Evolutionary conservation across 2,329 filamentous ascomycete species (phyloP), one percentile per base, ranked within the genome.

Genomic region (Fusarium nelsonii): DNA sequence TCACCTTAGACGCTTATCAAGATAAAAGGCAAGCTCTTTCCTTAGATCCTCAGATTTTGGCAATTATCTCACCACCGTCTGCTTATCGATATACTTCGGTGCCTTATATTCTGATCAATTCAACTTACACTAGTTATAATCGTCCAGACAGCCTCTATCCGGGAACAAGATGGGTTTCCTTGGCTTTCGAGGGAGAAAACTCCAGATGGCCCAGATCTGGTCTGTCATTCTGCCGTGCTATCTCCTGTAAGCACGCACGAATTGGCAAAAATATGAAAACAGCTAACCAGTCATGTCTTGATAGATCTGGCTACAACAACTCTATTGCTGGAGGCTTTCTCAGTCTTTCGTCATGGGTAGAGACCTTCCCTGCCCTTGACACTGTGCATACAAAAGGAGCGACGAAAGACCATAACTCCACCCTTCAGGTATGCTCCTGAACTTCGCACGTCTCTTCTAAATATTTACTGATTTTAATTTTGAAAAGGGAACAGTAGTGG

Each of bases 201-300:
- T 59, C 6, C 50, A 56, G 10, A 56, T 56, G 16, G 56, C 50
- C 3, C 56, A 59, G 40, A 59, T 59, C 12, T 56, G 50, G 56
- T 40, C 40, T 0, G 56, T 59, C 12, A 56, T 59, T 12, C 12
- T 59, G 16, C 50, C 56, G 1, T 56, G 56, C 3, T 59, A 59
- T 30, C 28, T 59, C 7, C 20, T 58, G 50, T 56, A 34, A 28
- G 56, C 3, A 3, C 5, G 7, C 7, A 2, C 6, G 14, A 15
- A 11, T 0, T 4, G 3, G 14, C 8, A 20, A 7, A 10, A 16
- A 9, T n/a, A 30, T 30, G 11, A 4, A 28, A 37, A 16, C 4
- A 20, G 15, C 28, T 58, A 15, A 44, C 11, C 15, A 7, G 5
- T 28, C 6, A 0, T 11, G 0, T 0, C 12, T 9, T 1, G 0